Evolutionary conservation across 179 eudicot species (phyloP), one percentile per base, ranked within the genome.

Genomic region (Silene coronaria): DNA sequence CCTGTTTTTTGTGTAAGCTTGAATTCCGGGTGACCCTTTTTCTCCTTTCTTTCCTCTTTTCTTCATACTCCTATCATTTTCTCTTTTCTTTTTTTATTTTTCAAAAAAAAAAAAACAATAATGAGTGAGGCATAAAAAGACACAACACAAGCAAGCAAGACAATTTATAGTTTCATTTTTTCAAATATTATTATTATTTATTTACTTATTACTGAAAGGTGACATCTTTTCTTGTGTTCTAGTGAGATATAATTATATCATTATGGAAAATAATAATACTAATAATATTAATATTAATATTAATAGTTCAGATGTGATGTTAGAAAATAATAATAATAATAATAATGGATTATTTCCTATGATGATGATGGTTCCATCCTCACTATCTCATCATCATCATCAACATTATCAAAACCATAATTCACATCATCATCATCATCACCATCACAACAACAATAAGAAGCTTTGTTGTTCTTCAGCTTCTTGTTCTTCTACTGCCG

Each of bases 341-440:
- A 38, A 72, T 78, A 60, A 67, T 23, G 76, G 81, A 79, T 78
- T 82, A 45, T 82, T 78, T 55, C 81, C 81, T 65, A 82, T 85
- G 86, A 85, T 84, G 79, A 89, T 86, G 82, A 82, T 42, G 48
- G 48, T 85, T 80, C 84, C 80, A 45, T 77, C 82, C 26, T 77
- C 83, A 34, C 80, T 72, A 57, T 48, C 59, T 30, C 67, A 69
- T 70, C 83, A 65, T 51, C 74, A 73, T 11, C 73, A 79, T 11
- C 71, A 78, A 11, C 23, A 82, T n/a, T 17, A 30, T 12, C 79
- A 59, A 46, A 38, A 74, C 13, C 77, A 74, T 38, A 42, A 42
- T 42, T 42, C 48, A 42, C 53, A 75, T 19, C 32, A 34, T 9
- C 38, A 36, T 24, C 67, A 70, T 70, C 82, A 65, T 58, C 74